Evolutionary conservation across 2,329 filamentous ascomycete species (phyloP), one percentile per base, ranked within the genome.

Genomic region (Cordyceps cicadae): DNA sequence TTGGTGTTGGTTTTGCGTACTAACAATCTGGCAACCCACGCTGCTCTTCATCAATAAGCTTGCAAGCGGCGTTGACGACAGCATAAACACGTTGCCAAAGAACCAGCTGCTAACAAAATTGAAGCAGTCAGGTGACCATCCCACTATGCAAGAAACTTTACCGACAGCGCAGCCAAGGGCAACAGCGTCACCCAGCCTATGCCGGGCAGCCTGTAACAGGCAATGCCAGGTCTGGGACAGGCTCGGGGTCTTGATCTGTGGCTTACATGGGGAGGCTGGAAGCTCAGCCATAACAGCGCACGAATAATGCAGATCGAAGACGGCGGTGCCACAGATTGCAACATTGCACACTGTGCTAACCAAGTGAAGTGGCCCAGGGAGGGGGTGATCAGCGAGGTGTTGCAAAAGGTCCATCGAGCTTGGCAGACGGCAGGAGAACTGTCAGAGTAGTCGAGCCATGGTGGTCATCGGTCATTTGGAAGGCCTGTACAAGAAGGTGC

Each of bases 81-180:
- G 12, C 34, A 37, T 37, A 5, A 37, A 11, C 34, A 37, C 2
- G 37, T 41, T 24, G 24, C 39, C 39, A 19, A 8, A 45, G 26
- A 45, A n/a, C 14, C 37, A 8, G 37, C 5, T 5, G 8, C 9
- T 3, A 21, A 43, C 24, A 8, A n/a, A 24, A 24, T 15, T 51
- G 24, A 17, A 19, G 32, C 46, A 58, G 55, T 58, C 55, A 58
- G 55, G 46, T 58, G 55, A 58, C 51, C 55, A 15, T 19, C 15
- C 17, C 24, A 58, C 32, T 46, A 58, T 58, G 55, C 55, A 58
- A 58, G 46, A 58, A 45, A n/a, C 15, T 17, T n/a, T 41, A 17
- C 15, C 5, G 21, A 11, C 26, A 56, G 54, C 54, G 43, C n/a
- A 17, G 14, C 29, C 43, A 48, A 57, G 54, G 54, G 43, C 29